Conservation (phyloP, 73 alveolate species). For the Paraurostyla sp. region DNA sequence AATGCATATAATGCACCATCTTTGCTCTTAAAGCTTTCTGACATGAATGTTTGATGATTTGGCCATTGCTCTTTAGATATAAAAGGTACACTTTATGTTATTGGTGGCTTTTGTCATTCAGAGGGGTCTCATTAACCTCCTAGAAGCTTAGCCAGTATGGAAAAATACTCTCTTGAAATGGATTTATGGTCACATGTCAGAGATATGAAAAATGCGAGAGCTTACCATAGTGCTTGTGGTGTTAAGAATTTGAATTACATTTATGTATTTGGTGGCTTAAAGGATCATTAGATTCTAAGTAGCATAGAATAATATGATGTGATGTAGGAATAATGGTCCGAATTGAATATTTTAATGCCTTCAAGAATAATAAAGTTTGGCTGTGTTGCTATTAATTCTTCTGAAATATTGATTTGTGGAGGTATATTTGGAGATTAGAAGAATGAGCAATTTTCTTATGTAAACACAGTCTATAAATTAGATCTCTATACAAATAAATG, state of each 20-base stretch:
- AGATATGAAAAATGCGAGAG: slow-evolving; percentile 41
- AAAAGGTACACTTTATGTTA: slow-evolving; percentile 10
- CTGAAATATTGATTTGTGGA: slow-evolving; percentile 28
- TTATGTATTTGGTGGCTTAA: slow-evolving; percentile 38
- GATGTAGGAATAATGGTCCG: slow-evolving; percentile 27
- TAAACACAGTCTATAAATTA: slow-evolving; percentile 29
- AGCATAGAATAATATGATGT: slow-evolving; percentile 38
- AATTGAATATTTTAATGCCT: slow-evolving; percentile 26
- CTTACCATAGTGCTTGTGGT: slow-evolving; percentile 47
- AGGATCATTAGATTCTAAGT: neutral
- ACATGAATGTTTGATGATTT: neutral
- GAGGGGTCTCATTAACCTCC: slow-evolving; percentile 20
- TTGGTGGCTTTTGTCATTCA: slow-evolving; percentile 50
- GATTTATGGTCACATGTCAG: neutral
- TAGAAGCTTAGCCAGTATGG: neutral
- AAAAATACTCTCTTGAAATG: neutral
- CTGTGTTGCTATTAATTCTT: slow-evolving; percentile 33
- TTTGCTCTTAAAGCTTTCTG: neutral
- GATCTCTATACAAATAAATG: slow-evolving; percentile 49
- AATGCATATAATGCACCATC: slow-evolving; percentile 1
- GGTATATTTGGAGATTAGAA: slow-evolving; percentile 48
- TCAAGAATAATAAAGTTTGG: slow-evolving; percentile 50
- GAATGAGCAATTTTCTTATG: slow-evolving; percentile 50
- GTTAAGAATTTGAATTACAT: slow-evolving; percentile 18
- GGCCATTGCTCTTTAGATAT: slow-evolving; percentile 56